Evolutionary conservation across 2,329 filamentous ascomycete genomes (phyloP).

Genomic region (Calonectria fujianensis): DNA sequence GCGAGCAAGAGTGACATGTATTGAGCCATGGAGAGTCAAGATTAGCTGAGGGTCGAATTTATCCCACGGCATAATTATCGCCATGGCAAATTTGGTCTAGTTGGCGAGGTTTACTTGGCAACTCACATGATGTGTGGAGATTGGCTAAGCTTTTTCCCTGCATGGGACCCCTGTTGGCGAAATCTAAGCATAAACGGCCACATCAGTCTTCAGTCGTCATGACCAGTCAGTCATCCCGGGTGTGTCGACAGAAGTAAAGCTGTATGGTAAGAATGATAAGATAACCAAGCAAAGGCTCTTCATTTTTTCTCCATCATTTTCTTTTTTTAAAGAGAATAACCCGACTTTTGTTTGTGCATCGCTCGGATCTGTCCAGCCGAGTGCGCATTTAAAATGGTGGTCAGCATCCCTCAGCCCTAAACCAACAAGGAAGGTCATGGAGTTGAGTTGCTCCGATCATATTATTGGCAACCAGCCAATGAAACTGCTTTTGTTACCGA

Average conservation of each 20-base stretch:
- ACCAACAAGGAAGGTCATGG: conserved; percentile 5
- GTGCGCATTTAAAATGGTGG: background rate
- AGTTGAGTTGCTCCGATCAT: background rate
- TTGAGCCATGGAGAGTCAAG: background rate
- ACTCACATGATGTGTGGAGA: background rate
- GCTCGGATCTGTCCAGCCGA: background rate
- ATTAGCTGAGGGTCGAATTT: background rate
- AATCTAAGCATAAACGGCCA: conserved; percentile 15
- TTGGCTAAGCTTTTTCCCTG: conserved; percentile 1
- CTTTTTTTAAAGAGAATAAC: background rate
- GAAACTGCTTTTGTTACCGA: background rate
- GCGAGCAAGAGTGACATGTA: background rate
- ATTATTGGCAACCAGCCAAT: background rate
- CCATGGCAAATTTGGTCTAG: background rate
- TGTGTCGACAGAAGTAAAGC: background rate
- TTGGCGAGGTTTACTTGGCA: background rate
- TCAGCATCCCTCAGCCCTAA: background rate
- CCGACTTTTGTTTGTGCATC: too few relatives aligned
- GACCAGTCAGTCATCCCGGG: background rate
- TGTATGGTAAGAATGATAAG: too few relatives aligned
- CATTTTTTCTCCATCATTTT: too few relatives aligned
- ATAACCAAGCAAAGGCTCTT: background rate
- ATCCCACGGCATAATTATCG: background rate
- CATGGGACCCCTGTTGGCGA: background rate
- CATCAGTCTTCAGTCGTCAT: background rate